Evolutionary conservation across 2,329 filamentous ascomycete species (phyloP).

Genomic region (Neoascochyta sp.): DNA sequence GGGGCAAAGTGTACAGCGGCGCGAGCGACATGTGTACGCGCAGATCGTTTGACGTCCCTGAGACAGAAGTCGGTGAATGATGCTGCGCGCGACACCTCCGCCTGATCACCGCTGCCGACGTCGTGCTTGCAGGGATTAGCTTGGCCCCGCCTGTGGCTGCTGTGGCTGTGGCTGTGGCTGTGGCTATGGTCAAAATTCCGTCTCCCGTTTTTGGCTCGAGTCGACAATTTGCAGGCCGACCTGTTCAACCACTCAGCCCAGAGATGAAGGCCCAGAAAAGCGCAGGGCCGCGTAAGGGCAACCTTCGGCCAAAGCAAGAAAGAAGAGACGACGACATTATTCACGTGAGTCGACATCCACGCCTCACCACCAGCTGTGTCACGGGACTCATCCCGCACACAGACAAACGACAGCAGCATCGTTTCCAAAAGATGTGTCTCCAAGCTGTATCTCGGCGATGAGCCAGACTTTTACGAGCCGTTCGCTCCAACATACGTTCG

Average conservation of each 20-base stretch:
- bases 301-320: conserved; percentile 21
- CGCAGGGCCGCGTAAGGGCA: conserved; percentile 9
- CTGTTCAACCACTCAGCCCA: too few species aligned
- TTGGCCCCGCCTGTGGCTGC: conserved; percentile 22
- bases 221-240: too few species aligned
- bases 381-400: conserved; percentile 38
- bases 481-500: conserved; percentile 83
- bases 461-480: conserved; percentile 80
- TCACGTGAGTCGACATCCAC: conserved; percentile 44
- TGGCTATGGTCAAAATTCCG: too few species aligned
- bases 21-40: conserved; percentile 13
- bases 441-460: conserved; percentile 70
- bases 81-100: conserved; percentile 4
- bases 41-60: too few species aligned
- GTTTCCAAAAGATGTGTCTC: conserved; percentile 93
- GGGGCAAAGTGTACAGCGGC: conserved; percentile 2
- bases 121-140: conserved; percentile 19
- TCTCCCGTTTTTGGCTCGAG: too few species aligned
- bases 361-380: neutral
- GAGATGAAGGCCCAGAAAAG: conserved; percentile 13
- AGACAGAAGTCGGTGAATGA: conserved; percentile 6
- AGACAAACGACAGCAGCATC: conserved; percentile 86
- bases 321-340: conserved; percentile 54
- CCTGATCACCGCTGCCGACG: conserved; percentile 8
- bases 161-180: conserved; percentile 15